phyloP scores from a whole-genome alignment of 495 filamentous ascomycete species.

The Achaetomiella virescens region DNA sequence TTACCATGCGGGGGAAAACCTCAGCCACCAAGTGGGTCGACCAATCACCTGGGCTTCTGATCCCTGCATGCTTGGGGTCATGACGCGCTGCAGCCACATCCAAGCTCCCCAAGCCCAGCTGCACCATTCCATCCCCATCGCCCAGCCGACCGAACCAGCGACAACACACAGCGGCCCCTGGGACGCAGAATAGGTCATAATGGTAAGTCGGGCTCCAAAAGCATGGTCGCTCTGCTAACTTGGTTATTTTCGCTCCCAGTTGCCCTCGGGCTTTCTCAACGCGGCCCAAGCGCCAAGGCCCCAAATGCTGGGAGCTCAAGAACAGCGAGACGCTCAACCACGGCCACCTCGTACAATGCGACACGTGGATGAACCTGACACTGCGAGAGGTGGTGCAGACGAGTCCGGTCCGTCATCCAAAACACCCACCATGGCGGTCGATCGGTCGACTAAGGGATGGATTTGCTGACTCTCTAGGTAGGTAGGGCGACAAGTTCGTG shows the following conservation, averaged over 20 bases:
- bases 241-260: slow-evolving; percentile 38
- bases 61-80: slow-evolving; percentile 8
- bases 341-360: slow-evolving; percentile 89
- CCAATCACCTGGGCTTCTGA: background rate
- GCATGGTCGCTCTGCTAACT: background rate
- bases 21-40: background rate
- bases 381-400: slow-evolving; percentile 98
- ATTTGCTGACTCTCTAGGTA: slow-evolving; percentile 10
- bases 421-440: background rate
- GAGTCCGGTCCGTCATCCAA: slow-evolving; percentile 55
- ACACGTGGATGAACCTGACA: slow-evolving; percentile 99
- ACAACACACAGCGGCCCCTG: background rate
- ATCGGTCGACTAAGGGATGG: background rate
- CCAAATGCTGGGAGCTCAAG: slow-evolving; percentile 99
- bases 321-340: slow-evolving; percentile 97
- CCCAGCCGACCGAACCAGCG: background rate
- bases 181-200: background rate
- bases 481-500: slow-evolving; percentile 82
- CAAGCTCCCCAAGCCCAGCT: background rate
- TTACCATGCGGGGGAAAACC: too few species aligned
- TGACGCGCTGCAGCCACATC: background rate
- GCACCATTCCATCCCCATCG: background rate
- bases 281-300: slow-evolving; percentile 96
- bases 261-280: slow-evolving; percentile 87
- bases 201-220: background rate